Base-by-base conservation (phyloP, 208 protist species). In the Wallacemonas sp. region DNA sequence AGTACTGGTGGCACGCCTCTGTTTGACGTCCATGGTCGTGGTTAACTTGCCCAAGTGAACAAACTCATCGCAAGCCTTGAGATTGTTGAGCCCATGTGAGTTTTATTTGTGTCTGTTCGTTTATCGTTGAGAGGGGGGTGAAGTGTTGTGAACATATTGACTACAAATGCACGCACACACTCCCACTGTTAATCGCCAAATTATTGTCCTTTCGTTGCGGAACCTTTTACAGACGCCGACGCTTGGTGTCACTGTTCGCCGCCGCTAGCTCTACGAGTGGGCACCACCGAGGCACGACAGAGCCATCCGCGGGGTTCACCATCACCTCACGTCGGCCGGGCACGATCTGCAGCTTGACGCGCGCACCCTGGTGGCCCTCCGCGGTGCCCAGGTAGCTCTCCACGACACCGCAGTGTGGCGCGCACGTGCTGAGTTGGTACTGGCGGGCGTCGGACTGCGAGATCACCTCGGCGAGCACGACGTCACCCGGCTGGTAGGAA, bases 361-460 rank as follows among this genome's bases (percentile, higher is more conserved):
- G 48, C 23, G 32, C 55, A 43, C 52, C 47, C 17, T 49, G 60
- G 33, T 41, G 57, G 29, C 60, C 61, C 12, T 54, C 24, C 0
- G 61, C 23, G 14, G 63, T 54, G 36, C 32, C 29, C 9, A 72
- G 41, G 32, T 62, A 46, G 24, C 74, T 76, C 61, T 89, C 80
- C 54, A 93, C 71, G 4, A 91, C 87, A 1, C 87, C 87, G 38
- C 73, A 93, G 52, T 78, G 60, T 33, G 76, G 70, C 16, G 52
- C 47, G 0, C 81, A 56, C 12, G 87, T 93, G 54, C 76, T 88
- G 27, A 93, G 77, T 65, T 93, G 84, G 55, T 85, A 93, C 74
- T 90, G 84, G 2, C 83, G 83, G 33, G 67, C 87, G 46, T 93
- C 87, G 1, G 85, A 90, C 76, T 93, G 87, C 21, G 83, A 90